These are phyloP conservation scores for Chlorella sp. DNA, from an alignment of 139 green algal genomes.

Conservation along the genomic window DNA sequence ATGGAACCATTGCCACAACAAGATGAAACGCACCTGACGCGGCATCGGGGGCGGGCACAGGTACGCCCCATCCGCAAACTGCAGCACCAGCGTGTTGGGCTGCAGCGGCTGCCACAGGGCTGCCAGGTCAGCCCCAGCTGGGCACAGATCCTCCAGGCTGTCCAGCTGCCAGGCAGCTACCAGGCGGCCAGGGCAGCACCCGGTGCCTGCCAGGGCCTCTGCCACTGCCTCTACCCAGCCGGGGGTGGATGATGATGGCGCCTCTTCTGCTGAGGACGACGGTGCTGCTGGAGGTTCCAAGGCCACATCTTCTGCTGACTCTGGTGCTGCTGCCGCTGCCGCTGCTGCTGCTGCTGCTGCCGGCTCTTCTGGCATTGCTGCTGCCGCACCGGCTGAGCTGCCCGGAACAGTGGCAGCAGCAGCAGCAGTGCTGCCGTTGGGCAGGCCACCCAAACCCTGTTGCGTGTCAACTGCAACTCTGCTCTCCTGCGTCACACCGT, in stretches of 20 bases:
- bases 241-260: not conserved
- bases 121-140: constrained; percentile 9
- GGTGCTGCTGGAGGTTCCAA: not conserved
- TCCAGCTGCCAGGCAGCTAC: constrained; percentile 24
- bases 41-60: constrained; percentile 16
- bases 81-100: constrained; percentile 29
- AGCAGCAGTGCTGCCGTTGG: not conserved
- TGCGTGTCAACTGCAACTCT: not conserved
- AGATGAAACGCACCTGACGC: not conserved
- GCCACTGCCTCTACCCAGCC: not conserved
- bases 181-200: constrained; percentile 2
- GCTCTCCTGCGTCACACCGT: not conserved
- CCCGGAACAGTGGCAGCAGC: not conserved
- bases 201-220: not conserved
- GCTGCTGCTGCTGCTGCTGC: not conserved
- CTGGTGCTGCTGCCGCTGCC: not conserved
- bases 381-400: not conserved
- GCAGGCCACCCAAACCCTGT: not conserved
- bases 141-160: constrained; percentile 14
- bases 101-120: constrained; percentile 8
- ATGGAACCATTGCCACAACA: too few species aligned
- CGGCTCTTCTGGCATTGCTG: not conserved
- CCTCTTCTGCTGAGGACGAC: not conserved
- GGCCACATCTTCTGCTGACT: not conserved
- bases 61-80: constrained; percentile 14